Percentiles rank a stretch among this genome's conserved stretches.
Conservation (phyloP, 176 grass and related monocot species). For the Triticum dicoccoides region DNA sequence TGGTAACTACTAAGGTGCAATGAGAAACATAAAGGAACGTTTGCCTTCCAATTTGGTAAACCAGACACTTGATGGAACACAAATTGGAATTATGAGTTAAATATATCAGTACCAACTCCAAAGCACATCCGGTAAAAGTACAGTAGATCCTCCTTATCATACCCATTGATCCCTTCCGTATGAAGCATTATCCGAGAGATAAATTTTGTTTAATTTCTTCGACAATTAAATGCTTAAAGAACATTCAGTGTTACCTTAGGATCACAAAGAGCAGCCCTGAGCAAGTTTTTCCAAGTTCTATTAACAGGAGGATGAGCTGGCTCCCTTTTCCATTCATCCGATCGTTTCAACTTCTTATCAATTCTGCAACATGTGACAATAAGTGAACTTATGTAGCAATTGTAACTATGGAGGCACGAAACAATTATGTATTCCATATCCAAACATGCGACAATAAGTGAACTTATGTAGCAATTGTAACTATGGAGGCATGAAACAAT, state of each 20-base stretch:
- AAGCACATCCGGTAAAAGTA: not conserved
- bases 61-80: not conserved
- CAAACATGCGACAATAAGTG: not conserved
- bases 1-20: constrained; percentile 13
- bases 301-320: not conserved
- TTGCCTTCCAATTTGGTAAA: constrained; percentile 12
- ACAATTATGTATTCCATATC: not conserved
- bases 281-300: not conserved
- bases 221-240: constrained; percentile 1
- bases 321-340: constrained; percentile 20
- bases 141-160: constrained; percentile 7
- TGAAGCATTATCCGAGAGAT: not conserved
- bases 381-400: constrained; percentile 7
- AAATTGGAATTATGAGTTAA: constrained; percentile 1
- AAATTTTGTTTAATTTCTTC: not conserved
- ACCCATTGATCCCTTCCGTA: not conserved
- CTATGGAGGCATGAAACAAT: not conserved
- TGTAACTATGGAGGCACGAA: constrained; percentile 13
- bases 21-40: constrained; percentile 10
- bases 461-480: not conserved
- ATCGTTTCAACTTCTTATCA: constrained; percentile 10
- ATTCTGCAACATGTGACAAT: constrained; percentile 17
- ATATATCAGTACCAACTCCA: constrained; percentile 12
- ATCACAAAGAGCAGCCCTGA: not conserved
- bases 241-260: constrained; percentile 11